Evolutionary conservation across 1,284 basidiomycete species (phyloP).

Genomic region (Agaricales sp.): DNA sequence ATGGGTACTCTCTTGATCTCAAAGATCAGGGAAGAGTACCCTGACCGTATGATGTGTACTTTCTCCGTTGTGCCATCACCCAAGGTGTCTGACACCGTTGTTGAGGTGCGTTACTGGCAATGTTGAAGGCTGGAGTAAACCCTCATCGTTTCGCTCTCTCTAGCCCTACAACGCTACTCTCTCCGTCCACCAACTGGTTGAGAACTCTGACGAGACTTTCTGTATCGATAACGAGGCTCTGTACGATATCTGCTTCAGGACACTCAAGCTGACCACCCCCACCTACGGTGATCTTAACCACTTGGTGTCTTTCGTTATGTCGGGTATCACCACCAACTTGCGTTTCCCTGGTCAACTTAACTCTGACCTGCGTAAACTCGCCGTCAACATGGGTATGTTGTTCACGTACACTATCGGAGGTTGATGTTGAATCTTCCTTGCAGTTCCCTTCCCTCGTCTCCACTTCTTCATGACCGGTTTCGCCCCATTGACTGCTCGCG

Average conservation of each 20-base stretch:
- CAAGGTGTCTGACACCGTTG: slow-evolving; percentile 96
- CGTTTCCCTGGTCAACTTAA: slow-evolving; percentile 99
- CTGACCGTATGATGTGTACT: slow-evolving; percentile 95
- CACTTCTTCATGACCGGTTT: slow-evolving; percentile 99
- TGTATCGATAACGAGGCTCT: slow-evolving; percentile 98
- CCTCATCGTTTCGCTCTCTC: too few species aligned
- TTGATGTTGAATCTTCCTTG: slow-evolving; percentile 5
- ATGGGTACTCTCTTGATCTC: slow-evolving; percentile 87
- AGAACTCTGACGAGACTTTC: slow-evolving; percentile 94
- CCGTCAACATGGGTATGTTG: slow-evolving; percentile 91
- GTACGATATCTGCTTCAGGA: slow-evolving; percentile 97
- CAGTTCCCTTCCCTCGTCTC: slow-evolving; percentile 95
- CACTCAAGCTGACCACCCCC: slow-evolving; percentile 88
- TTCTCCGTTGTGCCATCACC: slow-evolving; percentile 95
- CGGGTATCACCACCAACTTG: slow-evolving; percentile 90
- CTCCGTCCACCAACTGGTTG: slow-evolving; percentile 91
- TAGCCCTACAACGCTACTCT: slow-evolving; percentile 93
- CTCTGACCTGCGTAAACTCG: slow-evolving; percentile 94
- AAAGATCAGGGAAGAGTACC: slow-evolving; percentile 90
- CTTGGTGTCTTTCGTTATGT: slow-evolving; percentile 97
- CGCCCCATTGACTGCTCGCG: slow-evolving; percentile 88
- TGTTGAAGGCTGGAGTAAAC: too few species aligned
- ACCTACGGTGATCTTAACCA: slow-evolving; percentile 97
- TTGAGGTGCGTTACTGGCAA: slow-evolving; percentile 49
- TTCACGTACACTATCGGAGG: not conserved